Percentiles rank a stretch among this genome's conserved stretches.
Conservation (phyloP, 192 early-diverging fungal species). For the Geosiphon pyriformis region DNA sequence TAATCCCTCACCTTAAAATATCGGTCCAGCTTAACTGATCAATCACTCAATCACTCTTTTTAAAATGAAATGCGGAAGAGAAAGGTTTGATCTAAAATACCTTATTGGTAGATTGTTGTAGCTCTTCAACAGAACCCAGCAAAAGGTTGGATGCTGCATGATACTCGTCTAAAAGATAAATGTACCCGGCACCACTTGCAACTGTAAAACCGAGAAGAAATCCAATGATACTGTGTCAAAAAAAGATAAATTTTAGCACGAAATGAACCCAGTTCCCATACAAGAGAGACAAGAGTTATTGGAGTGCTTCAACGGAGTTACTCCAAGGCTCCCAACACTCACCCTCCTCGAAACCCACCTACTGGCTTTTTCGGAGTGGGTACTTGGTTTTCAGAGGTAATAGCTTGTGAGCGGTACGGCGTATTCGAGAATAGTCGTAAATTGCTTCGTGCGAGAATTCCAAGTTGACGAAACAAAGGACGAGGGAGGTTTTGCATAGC, state of each 20-base stretch:
- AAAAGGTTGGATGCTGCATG: constrained; percentile 63
- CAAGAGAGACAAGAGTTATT: background rate
- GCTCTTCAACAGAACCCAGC: constrained; percentile 70
- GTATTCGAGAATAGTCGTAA: background rate
- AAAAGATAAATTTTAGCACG: background rate
- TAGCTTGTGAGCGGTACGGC: background rate
- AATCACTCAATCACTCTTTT: no score
- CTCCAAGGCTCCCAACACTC: background rate
- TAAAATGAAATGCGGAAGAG: no score
- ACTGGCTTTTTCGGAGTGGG: background rate
- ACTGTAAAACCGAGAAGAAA: constrained; percentile 73
- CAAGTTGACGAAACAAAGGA: no score
- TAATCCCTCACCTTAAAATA: constrained; percentile 57
- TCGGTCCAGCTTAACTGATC: no score
- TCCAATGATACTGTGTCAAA: constrained; percentile 58
- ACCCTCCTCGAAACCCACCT: constrained; percentile 15
- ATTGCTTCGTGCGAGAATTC: background rate
- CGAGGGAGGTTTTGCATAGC: background rate
- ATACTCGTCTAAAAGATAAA: constrained; percentile 85
- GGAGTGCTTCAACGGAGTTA: background rate
- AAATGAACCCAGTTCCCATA: background rate
- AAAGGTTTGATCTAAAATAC: no score
- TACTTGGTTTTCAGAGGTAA: background rate
- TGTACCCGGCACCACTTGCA: constrained; percentile 71
- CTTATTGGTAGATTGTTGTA: constrained; percentile 72